A percentile compares a stretch with the other conserved stretches of the same genome.
These are phyloP conservation scores for Colletotrichum costaricense DNA, from an alignment of 2,329 filamentous ascomycete species.

Conservation along the genomic window DNA sequence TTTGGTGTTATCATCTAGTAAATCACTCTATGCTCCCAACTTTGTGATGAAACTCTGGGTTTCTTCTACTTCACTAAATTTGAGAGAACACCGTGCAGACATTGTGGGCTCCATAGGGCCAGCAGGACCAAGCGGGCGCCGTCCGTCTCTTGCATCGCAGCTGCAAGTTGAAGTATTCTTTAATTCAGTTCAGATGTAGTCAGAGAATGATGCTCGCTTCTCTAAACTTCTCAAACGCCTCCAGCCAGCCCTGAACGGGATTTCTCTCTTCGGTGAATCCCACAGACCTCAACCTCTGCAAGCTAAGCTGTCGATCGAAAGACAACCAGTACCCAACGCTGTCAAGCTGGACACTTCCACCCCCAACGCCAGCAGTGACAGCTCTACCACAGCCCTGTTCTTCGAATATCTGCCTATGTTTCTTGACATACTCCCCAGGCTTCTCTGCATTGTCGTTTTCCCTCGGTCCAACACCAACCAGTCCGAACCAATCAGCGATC, in stretches of 20 bases:
- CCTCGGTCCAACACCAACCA: slow-evolving; percentile 41
- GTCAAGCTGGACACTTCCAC: slow-evolving; percentile 52
- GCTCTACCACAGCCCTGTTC: slow-evolving; percentile 41
- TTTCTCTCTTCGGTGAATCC: slow-evolving; percentile 53
- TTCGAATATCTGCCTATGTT: slow-evolving; percentile 44
- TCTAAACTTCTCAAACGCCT: slow-evolving; percentile 55
- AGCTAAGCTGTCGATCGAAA: slow-evolving; percentile 59
- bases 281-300: slow-evolving; percentile 49
- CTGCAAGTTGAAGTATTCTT: no score
- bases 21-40: no score
- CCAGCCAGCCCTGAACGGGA: slow-evolving; percentile 53
- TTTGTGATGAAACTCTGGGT: no score
- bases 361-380: slow-evolving; percentile 46
- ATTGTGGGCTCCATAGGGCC: no score
- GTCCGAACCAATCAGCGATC: slow-evolving; percentile 46
- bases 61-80: no score
- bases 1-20: no score
- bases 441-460: slow-evolving; percentile 9
- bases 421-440: slow-evolving; percentile 46
- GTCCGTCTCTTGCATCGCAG: no score
- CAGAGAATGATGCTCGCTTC: slow-evolving; percentile 52
- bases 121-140: no score
- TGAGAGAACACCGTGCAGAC: no score
- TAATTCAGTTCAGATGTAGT: neutral
- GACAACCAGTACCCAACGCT: slow-evolving; percentile 58